These are phyloP conservation scores for Venturia aucupariae DNA, from an alignment of 2,329 filamentous ascomycete species.

Conservation along the genomic window DNA sequence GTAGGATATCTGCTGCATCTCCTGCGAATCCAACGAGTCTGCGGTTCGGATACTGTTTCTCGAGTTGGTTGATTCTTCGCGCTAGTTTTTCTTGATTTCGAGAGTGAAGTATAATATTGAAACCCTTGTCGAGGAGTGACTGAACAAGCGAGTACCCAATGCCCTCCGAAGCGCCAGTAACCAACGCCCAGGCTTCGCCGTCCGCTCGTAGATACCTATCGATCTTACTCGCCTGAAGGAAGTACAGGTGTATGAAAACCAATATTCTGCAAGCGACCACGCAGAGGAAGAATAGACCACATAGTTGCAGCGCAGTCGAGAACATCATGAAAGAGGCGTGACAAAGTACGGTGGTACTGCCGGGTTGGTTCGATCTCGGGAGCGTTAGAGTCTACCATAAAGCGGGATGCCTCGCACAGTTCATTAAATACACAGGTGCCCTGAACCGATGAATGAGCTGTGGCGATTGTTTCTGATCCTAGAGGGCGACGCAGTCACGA, in stretches of 20 bases:
- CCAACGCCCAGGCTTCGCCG: conserved; percentile 33
- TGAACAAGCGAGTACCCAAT: conserved; percentile 44
- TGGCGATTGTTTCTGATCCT: no score
- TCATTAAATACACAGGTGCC: no score
- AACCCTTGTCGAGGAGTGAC: conserved; percentile 44
- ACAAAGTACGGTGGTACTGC: neutral
- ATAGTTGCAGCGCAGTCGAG: neutral
- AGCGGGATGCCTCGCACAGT: no score
- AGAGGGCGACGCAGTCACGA: no score
- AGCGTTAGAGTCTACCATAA: no score
- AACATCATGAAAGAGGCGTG: neutral
- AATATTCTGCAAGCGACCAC: neutral
- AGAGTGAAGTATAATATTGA: conserved; percentile 50
- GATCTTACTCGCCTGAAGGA: conserved; percentile 5
- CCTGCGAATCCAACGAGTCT: conserved; percentile 35
- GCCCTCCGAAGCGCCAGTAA: conserved; percentile 47
- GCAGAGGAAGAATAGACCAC: neutral
- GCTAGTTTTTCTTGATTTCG: conserved; percentile 42
- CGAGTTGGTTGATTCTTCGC: conserved; percentile 31
- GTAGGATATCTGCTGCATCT: conserved; percentile 32
- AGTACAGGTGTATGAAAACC: neutral
- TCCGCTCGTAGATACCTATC: conserved; percentile 2
- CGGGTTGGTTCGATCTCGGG: no score
- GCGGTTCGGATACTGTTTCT: conserved; percentile 29
- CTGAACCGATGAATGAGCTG: no score